These are phyloP conservation scores for Fusarium transvaalense DNA, from an alignment of 2,329 filamentous ascomycete species.

Conservation along the genomic window DNA sequence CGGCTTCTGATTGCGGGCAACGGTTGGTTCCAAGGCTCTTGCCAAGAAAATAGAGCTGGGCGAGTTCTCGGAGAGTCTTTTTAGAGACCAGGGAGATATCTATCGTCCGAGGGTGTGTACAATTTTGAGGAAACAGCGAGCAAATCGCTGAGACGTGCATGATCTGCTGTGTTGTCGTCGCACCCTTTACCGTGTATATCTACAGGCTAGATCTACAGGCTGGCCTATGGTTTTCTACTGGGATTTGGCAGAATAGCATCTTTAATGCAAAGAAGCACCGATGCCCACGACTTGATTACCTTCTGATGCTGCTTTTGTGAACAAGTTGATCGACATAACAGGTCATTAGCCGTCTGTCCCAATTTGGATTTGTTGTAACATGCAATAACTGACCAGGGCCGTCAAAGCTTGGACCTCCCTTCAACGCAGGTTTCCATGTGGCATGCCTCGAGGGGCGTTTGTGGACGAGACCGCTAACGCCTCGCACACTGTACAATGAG, in stretches of 20 bases:
- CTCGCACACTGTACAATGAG: constrained; percentile 39
- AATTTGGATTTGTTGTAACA: constrained; percentile 6
- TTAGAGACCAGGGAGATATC: constrained; percentile 23
- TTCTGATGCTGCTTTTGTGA: not conserved
- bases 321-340: not conserved
- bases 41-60: constrained; percentile 29
- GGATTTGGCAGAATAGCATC: constrained; percentile 9
- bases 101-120: constrained; percentile 34
- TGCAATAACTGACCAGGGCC: constrained; percentile 7
- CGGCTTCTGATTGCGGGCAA: constrained; percentile 22
- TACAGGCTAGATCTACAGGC: constrained; percentile 29
- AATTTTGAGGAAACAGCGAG: constrained; percentile 16
- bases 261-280: constrained; percentile 13
- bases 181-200: constrained; percentile 33
- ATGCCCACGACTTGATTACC: not conserved
- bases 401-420: constrained; percentile 32
- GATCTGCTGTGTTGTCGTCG: constrained; percentile 14
- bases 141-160: constrained; percentile 36
- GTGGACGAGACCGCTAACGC: constrained; percentile 18
- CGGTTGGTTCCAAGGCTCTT: constrained; percentile 4
- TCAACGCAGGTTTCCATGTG: constrained; percentile 30
- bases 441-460: constrained; percentile 21
- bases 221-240: constrained; percentile 7
- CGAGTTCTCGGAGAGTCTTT: constrained; percentile 29
- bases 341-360: constrained; percentile 6